These are phyloP conservation scores for Debaryomyces hansenii DNA, from an alignment of 805 yeast species.

Conservation along the genomic window DNA sequence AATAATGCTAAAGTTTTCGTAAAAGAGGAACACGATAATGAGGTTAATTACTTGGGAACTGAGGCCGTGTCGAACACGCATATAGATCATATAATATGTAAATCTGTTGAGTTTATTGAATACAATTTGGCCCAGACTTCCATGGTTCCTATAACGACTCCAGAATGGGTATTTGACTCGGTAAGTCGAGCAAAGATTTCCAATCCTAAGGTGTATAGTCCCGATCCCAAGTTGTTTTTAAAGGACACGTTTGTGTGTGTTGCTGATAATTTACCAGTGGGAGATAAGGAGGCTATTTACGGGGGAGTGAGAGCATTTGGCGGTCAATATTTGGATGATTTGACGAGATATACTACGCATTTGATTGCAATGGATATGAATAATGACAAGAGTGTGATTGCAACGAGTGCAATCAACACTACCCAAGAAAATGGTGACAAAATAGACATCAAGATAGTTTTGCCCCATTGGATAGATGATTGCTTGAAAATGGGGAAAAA, in stretches of 20 bases:
- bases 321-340: constrained; percentile 63
- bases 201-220: constrained; percentile 63
- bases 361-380: constrained; percentile 56
- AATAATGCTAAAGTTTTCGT: constrained; percentile 22
- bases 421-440: constrained; percentile 19
- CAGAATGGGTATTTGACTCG: constrained; percentile 60
- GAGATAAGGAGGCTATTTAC: constrained; percentile 65
- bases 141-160: constrained; percentile 66
- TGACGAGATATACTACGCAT: constrained; percentile 78
- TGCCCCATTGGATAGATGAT: constrained; percentile 79
- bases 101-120: constrained; percentile 51
- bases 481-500: constrained; percentile 55
- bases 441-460: constrained; percentile 56
- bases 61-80: constrained; percentile 6
- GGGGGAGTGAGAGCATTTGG: constrained; percentile 75
- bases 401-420: constrained; percentile 34
- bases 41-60: constrained; percentile 16
- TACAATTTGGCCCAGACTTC: constrained; percentile 45
- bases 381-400: constrained; percentile 60
- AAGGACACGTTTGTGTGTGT: constrained; percentile 61
- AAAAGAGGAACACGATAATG: constrained; percentile 18
- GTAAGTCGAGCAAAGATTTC: constrained; percentile 38
- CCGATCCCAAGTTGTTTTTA: constrained; percentile 67
- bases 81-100: constrained; percentile 53
- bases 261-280: constrained; percentile 53